phyloP scores from a whole-genome alignment of 192 early-diverging fungal species.

The Piromyces sp. region DNA sequence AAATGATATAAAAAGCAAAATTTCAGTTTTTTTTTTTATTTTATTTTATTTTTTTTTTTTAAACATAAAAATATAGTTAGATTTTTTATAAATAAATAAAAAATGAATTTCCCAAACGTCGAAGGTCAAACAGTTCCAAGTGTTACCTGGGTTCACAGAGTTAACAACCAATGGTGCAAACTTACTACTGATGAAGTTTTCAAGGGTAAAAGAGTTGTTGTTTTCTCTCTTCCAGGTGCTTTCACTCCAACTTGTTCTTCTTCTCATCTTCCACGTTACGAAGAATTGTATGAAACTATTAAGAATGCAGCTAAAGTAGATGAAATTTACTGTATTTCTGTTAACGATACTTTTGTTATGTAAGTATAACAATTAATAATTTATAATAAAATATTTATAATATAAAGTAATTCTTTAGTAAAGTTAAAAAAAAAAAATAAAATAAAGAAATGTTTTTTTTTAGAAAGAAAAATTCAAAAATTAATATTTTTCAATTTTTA shows the following conservation, averaged over 20 bases:
- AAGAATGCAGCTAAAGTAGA: slow-evolving; percentile 46
- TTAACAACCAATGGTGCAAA: not conserved
- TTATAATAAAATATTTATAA: no score
- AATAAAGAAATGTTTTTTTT: no score
- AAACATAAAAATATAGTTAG: no score
- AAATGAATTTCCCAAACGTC: not conserved
- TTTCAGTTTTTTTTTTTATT: no score
- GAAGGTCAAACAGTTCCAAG: not conserved
- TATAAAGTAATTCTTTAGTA: no score
- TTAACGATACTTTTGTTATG: slow-evolving; percentile 35
- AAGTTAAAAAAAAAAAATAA: no score
- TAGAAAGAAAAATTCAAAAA: no score
- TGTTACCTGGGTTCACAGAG: not conserved
- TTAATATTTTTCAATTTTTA: no score
- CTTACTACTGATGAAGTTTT: slow-evolving; percentile 16
- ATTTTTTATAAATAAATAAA: not conserved
- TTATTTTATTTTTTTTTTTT: no score
- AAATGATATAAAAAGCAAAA: no score
- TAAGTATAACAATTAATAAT: slow-evolving; percentile 15
- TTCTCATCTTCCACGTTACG: slow-evolving; percentile 48
- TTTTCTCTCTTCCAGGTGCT: slow-evolving; percentile 48
- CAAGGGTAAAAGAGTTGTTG: slow-evolving; percentile 41
- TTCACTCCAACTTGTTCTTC: slow-evolving; percentile 53
- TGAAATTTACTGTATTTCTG: slow-evolving; percentile 47
- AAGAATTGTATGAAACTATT: slow-evolving; percentile 13